phyloP scores from a whole-genome alignment of 495 filamentous ascomycete species.

The Aspergillus egyptiacus region DNA sequence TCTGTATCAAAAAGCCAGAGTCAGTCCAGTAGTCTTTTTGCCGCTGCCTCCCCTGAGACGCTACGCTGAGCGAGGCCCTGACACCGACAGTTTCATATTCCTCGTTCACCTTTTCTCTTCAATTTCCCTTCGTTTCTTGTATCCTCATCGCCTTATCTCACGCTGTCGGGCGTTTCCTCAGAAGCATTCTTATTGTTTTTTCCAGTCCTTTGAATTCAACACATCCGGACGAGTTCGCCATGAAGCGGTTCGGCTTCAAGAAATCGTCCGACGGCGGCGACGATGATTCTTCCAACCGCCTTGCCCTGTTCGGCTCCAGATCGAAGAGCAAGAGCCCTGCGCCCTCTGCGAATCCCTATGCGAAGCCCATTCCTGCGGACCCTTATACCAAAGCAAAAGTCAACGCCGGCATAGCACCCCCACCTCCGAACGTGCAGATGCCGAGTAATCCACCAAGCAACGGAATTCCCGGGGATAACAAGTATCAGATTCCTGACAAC shows the following conservation, averaged over 20 bases:
- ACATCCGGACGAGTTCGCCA: constrained; percentile 29
- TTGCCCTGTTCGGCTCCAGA: constrained; percentile 52
- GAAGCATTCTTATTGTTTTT: not conserved
- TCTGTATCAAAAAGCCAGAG: too few species aligned
- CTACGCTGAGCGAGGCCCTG: too few species aligned
- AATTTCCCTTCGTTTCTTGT: constrained; percentile 6
- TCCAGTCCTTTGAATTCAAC: constrained; percentile 11
- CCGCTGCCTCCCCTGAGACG: constrained; percentile 14
- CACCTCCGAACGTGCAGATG: constrained; percentile 19
- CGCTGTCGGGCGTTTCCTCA: constrained; percentile 1
- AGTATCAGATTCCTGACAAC: constrained; percentile 37
- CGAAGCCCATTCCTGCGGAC: constrained; percentile 53
- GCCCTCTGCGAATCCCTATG: constrained; percentile 58
- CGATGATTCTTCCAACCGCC: constrained; percentile 53
- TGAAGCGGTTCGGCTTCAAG: constrained; percentile 53
- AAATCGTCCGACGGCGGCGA: constrained; percentile 60
- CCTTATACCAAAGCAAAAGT: constrained; percentile 60
- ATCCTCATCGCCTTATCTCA: constrained; percentile 3
- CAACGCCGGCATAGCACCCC: constrained; percentile 37
- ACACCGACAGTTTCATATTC: constrained; percentile 11
- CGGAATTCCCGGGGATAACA: constrained; percentile 31
- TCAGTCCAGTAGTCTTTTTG: constrained; percentile 19
- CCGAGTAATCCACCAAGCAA: not conserved
- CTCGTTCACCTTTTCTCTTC: constrained; percentile 11
- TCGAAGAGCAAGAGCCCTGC: constrained; percentile 56